Evolutionary conservation across 306 rosid species (phyloP), one percentile per base, ranked within the genome.

Genomic region (Potentilla sterilis): DNA sequence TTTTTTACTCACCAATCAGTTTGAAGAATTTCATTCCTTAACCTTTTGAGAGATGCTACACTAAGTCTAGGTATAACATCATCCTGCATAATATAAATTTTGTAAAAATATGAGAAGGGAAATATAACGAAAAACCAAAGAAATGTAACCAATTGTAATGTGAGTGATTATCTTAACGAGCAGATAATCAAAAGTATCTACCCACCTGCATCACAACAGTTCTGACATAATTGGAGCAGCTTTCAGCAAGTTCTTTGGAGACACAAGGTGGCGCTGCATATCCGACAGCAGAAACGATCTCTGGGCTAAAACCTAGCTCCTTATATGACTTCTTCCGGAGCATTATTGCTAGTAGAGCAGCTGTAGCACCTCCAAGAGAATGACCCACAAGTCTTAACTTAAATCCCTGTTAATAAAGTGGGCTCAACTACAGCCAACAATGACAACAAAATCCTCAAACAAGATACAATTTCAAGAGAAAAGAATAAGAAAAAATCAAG

Each of bases 311-410:
- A 47, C 99, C 96, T 28, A 95, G 91, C 77, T 95, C 97, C 88
- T 86, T 83, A n/a, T 64, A 55, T 68, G 98, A 90, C 86, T 83
- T 92, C 77, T 87, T 87, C 19, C 57, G 91, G 43, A 95, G 88
- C 97, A 90, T 92, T 83, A 90, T 89, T 67, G 98, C 99, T 72
- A 96, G 80, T 57, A 95, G 66, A 77, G 97, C 87, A 81, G 99
- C 98, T 79, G 82, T 95, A 64, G 99, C 91, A 75, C 97, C 98
- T 80, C 99, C 98, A 70, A 92, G 92, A 54, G 99, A 95, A 95
- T 95, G 99, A 76, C 99, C 98, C 77, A 92, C 98, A 11, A 95
- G 83, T 89, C 91, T 89, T 83, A 95, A 84, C 91, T 92, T 92
- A 83, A 63, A 95, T 83, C 98, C 98, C 97, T 95, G 96, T 89